Base-by-base conservation (phyloP, 1,284 basidiomycete species). In the Trametes versicolor region DNA sequence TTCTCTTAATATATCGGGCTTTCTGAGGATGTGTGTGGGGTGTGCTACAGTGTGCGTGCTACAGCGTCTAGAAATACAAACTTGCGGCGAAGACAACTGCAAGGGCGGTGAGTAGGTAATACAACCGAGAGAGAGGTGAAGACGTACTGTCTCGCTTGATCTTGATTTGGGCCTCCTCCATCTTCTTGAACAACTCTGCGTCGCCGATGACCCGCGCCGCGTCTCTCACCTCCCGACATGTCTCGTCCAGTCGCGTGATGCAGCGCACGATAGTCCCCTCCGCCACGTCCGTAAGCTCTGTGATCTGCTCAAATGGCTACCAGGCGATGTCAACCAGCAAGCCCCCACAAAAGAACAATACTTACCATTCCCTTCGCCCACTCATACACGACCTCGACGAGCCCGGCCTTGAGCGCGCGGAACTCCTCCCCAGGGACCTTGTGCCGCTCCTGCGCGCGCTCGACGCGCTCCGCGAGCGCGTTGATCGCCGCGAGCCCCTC, bases 171-270 rank as follows among this genome's bases (percentile, higher is more conserved):
- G 94, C 92, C 71, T 93, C 93, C 75, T 99, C 97, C 95, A 99
- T 99, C 80, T 99, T 99, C 76, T 94, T 92, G 84, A 97, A 97
- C 58, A 99, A 79, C 61, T 95, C 96, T 15, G 93, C 91, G 77
- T 99, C 98, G 6, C 98, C 98, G 67, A 99, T 98, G 47, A 99
- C 97, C 50, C 98, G 88, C 9, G 98, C 97, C 5, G 97, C 97
- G 77, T 99, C 98, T 71, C 97, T 81, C 9, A 99, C 96, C 79
- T 99, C 98, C 60, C 97, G 84, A 78, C 97, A 99, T 0, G 96
- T 98, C 80, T 99, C 97, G 75, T 99, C 98, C 58, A 99, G 81
- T 17, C 98, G 88, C 4, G 95, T 99, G 75, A 99, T 99, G 57
- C 95, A 93, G 48, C 98, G 89, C 13, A 99, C 98, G 68, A 99